These are phyloP conservation scores for Schwanniomyces pseudopolymorphus DNA, from an alignment of 805 yeast species.

Conservation along the genomic window DNA sequence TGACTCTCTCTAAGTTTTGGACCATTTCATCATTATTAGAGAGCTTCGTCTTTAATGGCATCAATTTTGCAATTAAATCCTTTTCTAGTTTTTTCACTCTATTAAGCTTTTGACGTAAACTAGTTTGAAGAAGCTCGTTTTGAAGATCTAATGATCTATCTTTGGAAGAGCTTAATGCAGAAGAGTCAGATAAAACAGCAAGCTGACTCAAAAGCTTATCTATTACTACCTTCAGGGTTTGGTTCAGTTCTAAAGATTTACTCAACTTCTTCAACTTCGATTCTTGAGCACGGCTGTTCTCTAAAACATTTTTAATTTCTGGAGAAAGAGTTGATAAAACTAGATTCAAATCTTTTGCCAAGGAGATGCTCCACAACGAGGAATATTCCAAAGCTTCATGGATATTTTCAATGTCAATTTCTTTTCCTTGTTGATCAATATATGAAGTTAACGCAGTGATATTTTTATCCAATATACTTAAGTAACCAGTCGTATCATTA, in stretches of 20 bases:
- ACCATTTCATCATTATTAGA: conserved; percentile 15
- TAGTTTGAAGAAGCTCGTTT: conserved; percentile 22
- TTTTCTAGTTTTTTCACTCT: conserved; percentile 21
- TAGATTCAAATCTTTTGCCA: conserved; percentile 7
- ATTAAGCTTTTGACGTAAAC: conserved; percentile 25
- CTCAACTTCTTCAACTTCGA: conserved; percentile 7
- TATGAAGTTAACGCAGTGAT: conserved; percentile 9
- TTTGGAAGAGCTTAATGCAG: conserved; percentile 7
- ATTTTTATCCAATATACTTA: conserved; percentile 21
- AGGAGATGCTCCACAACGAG: conserved; percentile 16
- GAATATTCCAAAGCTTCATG: conserved; percentile 10
- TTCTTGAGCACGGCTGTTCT: not conserved
- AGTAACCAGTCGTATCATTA: conserved; percentile 25
- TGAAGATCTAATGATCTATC: conserved; percentile 31
- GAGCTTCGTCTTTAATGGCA: conserved; percentile 33
- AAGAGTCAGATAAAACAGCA: conserved; percentile 12
- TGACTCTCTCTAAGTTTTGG: conserved; percentile 26
- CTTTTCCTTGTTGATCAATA: conserved; percentile 8
- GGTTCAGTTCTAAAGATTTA: conserved; percentile 13
- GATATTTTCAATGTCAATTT: not conserved
- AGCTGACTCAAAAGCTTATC: conserved; percentile 29
- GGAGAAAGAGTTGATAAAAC: not conserved
- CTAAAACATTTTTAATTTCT: not conserved
- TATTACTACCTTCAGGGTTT: conserved; percentile 16
- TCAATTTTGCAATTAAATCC: conserved; percentile 21